These are phyloP conservation scores for Dunaliella sp. DNA, from an alignment of 139 green algal species.

Conservation along the genomic window DNA sequence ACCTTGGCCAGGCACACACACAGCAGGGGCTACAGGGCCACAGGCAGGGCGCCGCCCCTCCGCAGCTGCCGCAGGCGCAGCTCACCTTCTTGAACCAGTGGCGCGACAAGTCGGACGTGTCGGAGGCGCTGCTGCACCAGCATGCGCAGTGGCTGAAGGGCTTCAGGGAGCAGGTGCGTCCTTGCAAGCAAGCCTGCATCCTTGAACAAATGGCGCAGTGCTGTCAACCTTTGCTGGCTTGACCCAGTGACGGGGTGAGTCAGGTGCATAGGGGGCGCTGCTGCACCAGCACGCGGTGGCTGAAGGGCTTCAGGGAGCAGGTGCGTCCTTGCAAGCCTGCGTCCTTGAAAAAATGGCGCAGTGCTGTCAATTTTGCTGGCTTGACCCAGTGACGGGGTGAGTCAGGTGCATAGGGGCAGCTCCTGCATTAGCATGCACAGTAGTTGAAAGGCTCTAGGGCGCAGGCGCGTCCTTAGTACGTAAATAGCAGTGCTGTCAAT, in stretches of 20 bases:
- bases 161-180: conserved; percentile 19
- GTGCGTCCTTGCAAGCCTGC: too few species aligned
- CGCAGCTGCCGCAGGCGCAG: too few species aligned
- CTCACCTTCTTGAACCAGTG: conserved; percentile 17
- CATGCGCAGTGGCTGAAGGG: conserved; percentile 15
- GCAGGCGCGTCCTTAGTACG: too few species aligned
- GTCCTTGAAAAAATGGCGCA: too few species aligned
- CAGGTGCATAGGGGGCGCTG: conserved; percentile 12
- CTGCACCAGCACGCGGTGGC: conserved; percentile 25
- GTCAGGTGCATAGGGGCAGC: conserved; percentile 1
- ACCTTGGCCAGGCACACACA: too few species aligned
- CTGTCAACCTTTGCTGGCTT: too few species aligned
- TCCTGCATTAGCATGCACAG: conserved; percentile 19
- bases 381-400: conserved; percentile 17
- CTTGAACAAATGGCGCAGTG: too few species aligned
- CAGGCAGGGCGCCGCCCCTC: too few species aligned
- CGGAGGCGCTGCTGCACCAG: conserved; percentile 23
- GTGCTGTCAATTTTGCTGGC: too few species aligned
- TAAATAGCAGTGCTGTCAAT: too few species aligned
- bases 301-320: conserved; percentile 20
- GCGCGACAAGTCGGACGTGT: conserved; percentile 24
- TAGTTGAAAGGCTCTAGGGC: conserved; percentile 19
- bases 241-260: conserved; percentile 15
- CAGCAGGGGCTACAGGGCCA: too few species aligned
- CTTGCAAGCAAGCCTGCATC: too few species aligned